Evolutionary conservation across 176 grass and related monocot genomes (phyloP).

Genomic region (Phoenix roebelenii): DNA sequence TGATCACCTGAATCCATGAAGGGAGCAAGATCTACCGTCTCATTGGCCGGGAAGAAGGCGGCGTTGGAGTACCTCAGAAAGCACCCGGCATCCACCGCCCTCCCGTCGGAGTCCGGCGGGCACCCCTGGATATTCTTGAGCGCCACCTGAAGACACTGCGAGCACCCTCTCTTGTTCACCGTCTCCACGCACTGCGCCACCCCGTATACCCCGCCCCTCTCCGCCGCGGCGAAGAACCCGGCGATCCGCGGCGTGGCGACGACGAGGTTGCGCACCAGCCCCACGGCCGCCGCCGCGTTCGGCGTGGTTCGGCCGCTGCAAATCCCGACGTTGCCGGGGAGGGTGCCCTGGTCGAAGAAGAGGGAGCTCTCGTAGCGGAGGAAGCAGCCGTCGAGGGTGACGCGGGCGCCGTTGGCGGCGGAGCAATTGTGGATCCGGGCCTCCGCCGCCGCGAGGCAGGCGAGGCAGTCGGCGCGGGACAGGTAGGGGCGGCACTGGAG

Average conservation of each 20-base stretch:
- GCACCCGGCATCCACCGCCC: conserved; percentile 59
- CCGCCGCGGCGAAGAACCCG: conserved; percentile 31
- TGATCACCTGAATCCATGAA: conserved; percentile 54
- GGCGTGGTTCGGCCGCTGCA: conserved; percentile 30
- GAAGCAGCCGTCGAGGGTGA: conserved; percentile 65
- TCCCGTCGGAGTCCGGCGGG: conserved; percentile 44
- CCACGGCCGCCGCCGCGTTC: conserved; percentile 7
- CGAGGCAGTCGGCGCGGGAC: conserved; percentile 28
- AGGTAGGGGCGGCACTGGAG: conserved; percentile 69
- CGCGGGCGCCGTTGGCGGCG: conserved; percentile 47
- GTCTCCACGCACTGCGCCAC: conserved; percentile 68
- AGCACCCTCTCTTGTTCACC: conserved; percentile 32
- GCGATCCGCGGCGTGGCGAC: conserved; percentile 25
- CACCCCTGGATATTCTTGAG: conserved; percentile 46
- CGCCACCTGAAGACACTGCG: conserved; percentile 45
- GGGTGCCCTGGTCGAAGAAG: conserved; percentile 64
- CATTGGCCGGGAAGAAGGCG: conserved; percentile 54
- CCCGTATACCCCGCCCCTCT: conserved; percentile 37
- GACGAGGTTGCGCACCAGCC: conserved; percentile 38
- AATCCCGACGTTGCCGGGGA: conserved; percentile 37
- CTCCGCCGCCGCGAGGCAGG: conserved; percentile 48
- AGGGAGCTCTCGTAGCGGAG: conserved; percentile 50
- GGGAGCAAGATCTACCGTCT: conserved; percentile 39
- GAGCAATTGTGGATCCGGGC: conserved; percentile 32
- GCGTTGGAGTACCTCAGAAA: conserved; percentile 69